phyloP scores from a whole-genome alignment of 805 yeast species.

The Metschnikowia gruessii region DNA sequence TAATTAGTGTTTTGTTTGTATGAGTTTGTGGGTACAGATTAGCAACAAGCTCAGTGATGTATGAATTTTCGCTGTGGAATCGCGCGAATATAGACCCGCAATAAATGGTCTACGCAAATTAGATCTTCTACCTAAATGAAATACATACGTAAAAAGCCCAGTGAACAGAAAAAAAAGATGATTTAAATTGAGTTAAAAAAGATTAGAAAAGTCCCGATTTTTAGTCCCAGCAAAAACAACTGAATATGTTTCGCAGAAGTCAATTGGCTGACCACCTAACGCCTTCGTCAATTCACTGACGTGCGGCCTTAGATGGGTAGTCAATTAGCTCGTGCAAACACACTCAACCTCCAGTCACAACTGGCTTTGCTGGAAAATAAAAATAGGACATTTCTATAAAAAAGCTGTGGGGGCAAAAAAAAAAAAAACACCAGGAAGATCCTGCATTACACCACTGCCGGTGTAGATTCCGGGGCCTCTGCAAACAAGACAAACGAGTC shows the following conservation, averaged over 20 bases:
- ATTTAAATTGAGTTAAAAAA: no score
- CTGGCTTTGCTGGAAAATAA: background rate
- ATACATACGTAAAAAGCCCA: no score
- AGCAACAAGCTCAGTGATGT: background rate
- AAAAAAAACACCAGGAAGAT: background rate
- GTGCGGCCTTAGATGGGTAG: constrained; percentile 11
- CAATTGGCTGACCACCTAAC: constrained; percentile 15
- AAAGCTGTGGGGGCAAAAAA: background rate
- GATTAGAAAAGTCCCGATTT: no score
- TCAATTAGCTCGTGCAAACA: constrained; percentile 16
- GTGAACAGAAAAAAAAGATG: no score
- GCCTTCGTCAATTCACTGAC: background rate
- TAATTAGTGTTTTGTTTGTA: background rate
- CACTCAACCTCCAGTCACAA: constrained; percentile 3
- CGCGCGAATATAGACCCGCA: background rate
- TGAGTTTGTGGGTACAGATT: background rate
- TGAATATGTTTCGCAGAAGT: constrained; percentile 10
- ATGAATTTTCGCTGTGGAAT: background rate
- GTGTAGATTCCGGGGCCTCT: background rate
- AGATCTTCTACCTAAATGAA: no score
- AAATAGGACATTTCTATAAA: no score
- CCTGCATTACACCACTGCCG: no score
- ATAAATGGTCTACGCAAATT: no score
- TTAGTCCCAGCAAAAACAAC: background rate
- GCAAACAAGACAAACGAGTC: constrained; percentile 20